Base-by-base conservation (phyloP, 805 yeast species). In the Kuraishia cidri region DNA sequence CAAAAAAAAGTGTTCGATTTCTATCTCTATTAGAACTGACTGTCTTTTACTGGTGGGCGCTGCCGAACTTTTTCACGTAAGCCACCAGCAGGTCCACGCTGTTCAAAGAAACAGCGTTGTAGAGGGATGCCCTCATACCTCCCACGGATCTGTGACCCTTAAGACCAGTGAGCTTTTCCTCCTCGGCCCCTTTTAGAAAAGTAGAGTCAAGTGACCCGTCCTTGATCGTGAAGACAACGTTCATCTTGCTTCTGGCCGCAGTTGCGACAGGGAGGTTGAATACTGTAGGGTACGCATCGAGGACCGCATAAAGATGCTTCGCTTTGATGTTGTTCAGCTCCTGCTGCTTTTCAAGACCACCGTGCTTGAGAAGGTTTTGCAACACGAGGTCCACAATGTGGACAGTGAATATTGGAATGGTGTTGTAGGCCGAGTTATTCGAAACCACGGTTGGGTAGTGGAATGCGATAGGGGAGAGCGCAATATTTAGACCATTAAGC, bases 141-240 rank as follows among this genome's bases (percentile, higher is more conserved):
- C 97, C 97, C 28, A 90, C 97, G 4, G 95, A 85, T 55, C 97
- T 75, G 59, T 90, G 97, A 26, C 98, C 97, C 60, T 87, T 84
- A 48, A 90, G 68, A 5, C 97, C 97, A 4, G 76, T 62, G 40
- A 92, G 65, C 2, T 72, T 68, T 18, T 55, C 70, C 16, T 63
- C 68, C 26, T 43, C 54, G 3, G 97, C 95, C 30, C 66, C 76
- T 39, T 72, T 62, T 39, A 90, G 48, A 59, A 92, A 92, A 38
- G 70, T 60, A 5, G 69, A 66, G 48, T 88, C 96, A 33, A 74
- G 54, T 3, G 54, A 50, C 3, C 70, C 75, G 33, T 65, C 69
- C 16, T 70, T 66, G 30, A 87, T 56, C 8, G 86, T 86, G 68
- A 92, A 92, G 5, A 90, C 96, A 39, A 87, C 82, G 56, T 90